Percentiles rank a stretch among this genome's conserved stretches.
Evolutionary conservation across 2,329 filamentous ascomycete genomes (phyloP).

Genomic region (Alternaria viburni): DNA sequence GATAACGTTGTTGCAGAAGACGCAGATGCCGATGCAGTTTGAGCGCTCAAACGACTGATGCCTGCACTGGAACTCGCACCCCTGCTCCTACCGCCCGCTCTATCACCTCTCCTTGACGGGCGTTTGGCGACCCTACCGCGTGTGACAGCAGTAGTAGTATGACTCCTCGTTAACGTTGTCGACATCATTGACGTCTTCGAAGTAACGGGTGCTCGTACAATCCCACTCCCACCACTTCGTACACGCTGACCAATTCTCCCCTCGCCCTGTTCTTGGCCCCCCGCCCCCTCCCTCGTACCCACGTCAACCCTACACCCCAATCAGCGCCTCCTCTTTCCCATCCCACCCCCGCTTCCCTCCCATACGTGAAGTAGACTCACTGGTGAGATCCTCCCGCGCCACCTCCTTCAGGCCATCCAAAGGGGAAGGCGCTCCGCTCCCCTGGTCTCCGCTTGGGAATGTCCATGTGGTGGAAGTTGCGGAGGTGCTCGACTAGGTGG

Average conservation of each 20-base stretch:
- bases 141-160: neutral
- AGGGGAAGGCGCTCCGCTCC: slow-evolving; percentile 39
- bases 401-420: slow-evolving; percentile 30
- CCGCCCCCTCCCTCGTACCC: neutral
- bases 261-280: neutral
- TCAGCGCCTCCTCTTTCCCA: slow-evolving; percentile 6
- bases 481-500: slow-evolving; percentile 63
- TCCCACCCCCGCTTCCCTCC: neutral
- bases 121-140: slow-evolving; percentile 7
- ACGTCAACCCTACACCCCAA: neutral
- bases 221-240: neutral
- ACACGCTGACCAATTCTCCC: neutral
- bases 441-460: slow-evolving; percentile 49
- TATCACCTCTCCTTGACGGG: slow-evolving; percentile 3
- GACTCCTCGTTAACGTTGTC: neutral
- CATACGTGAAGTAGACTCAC: neutral
- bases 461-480: slow-evolving; percentile 61
- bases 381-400: neutral
- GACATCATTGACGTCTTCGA: neutral
- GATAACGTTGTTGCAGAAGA: neutral
- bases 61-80: slow-evolving; percentile 2
- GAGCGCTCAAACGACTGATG: neutral
- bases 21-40: neutral
- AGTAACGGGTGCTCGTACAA: neutral
- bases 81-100: neutral